A percentile compares a stretch with the other conserved stretches of the same genome.
These are phyloP conservation scores for Phlebiopsis flavidoalba DNA, from an alignment of 768 basidiomycete species.

Conservation along the genomic window DNA sequence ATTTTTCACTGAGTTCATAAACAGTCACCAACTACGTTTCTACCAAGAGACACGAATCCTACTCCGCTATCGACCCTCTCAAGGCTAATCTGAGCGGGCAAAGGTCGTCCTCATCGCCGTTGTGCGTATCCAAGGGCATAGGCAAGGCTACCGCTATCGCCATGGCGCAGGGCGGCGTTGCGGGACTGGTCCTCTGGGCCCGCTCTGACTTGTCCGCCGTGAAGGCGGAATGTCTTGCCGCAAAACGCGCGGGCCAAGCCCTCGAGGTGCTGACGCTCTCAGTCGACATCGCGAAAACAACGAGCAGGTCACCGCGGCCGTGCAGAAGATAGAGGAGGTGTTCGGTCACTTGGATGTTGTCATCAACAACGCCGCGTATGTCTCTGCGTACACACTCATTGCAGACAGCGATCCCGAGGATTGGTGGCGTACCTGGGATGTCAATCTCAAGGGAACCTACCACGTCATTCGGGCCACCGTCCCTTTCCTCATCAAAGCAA, in stretches of 20 bases:
- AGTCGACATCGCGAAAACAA: neutral
- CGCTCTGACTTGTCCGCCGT: constrained; percentile 1
- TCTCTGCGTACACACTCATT: neutral
- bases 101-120: constrained; percentile 25
- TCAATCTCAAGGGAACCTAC: constrained; percentile 11
- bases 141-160: constrained; percentile 20
- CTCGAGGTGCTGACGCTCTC: constrained; percentile 13
- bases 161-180: constrained; percentile 24
- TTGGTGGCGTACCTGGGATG: constrained; percentile 6
- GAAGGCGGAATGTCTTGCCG: neutral
- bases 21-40: neutral
- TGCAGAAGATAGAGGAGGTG: neutral
- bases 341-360: neutral
- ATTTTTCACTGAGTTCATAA: neutral
- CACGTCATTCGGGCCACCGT: constrained; percentile 8
- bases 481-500: neutral
- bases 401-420: neutral
- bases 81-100: constrained; percentile 10
- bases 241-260: neutral
- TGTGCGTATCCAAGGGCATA: constrained; percentile 23
- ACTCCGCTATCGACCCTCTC: constrained; percentile 24
- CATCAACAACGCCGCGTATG: neutral
- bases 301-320: neutral
- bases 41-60: constrained; percentile 7
- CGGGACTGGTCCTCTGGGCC: constrained; percentile 17